Evolutionary conservation across 805 yeast genomes (phyloP).

Genomic region (Saccharomyces eubayanus): DNA sequence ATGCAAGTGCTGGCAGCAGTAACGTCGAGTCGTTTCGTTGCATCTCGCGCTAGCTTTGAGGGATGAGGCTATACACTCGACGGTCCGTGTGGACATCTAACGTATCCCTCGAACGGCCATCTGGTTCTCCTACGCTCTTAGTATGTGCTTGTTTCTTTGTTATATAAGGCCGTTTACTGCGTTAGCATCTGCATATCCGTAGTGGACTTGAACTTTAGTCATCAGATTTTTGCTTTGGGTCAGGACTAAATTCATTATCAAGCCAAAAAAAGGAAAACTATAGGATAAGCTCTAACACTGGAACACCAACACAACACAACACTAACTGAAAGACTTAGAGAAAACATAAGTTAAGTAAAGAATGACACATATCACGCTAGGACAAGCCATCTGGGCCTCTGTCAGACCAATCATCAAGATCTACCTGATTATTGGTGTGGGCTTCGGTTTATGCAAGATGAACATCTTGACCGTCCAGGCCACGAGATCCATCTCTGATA

Average conservation of each 20-base stretch:
- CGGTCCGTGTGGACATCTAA: background rate
- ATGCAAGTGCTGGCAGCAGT: background rate
- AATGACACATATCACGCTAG: conserved; percentile 23
- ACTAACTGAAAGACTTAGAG: background rate
- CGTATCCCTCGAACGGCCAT: background rate
- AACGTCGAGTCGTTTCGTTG: background rate
- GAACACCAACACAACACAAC: background rate
- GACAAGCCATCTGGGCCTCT: conserved; percentile 37
- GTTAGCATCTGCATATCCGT: background rate
- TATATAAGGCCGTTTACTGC: background rate
- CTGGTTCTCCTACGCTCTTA: background rate
- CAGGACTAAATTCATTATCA: background rate
- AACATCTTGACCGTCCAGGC: conserved; percentile 58
- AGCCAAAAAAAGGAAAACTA: background rate
- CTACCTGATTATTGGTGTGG: conserved; percentile 62
- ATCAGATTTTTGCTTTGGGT: background rate
- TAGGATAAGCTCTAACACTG: background rate
- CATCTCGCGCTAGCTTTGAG: background rate
- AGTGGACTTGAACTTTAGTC: background rate
- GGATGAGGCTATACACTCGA: background rate
- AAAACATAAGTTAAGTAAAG: background rate
- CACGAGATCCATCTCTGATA: conserved; percentile 52
- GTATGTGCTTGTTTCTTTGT: background rate
- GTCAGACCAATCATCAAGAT: conserved; percentile 73
- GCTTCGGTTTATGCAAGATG: conserved; percentile 48